Base-by-base conservation (phyloP, 2,329 filamentous ascomycete species). In the Alternaria tenuissima region DNA sequence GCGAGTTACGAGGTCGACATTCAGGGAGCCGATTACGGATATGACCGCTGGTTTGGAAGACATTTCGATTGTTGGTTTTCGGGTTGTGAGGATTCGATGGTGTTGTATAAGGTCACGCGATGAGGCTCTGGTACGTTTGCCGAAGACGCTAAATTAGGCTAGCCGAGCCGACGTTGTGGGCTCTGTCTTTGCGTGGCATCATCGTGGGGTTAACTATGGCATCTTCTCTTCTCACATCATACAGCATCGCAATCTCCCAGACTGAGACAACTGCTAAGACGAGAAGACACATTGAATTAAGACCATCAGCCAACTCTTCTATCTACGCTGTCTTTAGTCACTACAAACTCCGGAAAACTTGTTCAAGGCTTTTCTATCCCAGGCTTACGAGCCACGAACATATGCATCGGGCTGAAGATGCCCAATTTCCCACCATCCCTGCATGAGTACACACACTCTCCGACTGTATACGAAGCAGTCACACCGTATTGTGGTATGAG, bases 1-100 rank as follows among this genome's bases (percentile, higher is more conserved):
- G 71, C 92, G 89, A 41, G 93, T 94, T 64, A 97, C 92, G 65
- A 98, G 89, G 82, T 99, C 94, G 76, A 92, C 92, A 81, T 98
- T 98, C 62, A 99, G 88, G 34, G 94, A 98, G 70, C 94, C 94
- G 68, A 98, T 89, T 64, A 97, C 87, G 64, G 91, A 90, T 77
- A 98, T 95, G 49, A 81, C 75, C 26, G 83, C 78, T 36, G 62
- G 55, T 62, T 73, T 71, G n/a, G 70, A 55, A 58, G 69, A 51
- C 70, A 73, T 75, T 32, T 47, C 63, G 7, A 12, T 6, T 42
- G 22, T 48, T 20, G 7, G 12, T 26, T 7, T 34, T 39, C 26
- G 34, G 44, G 32, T 30, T 34, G 18, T 24, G 36, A n/a, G 30
- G 47, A 46, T 57, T 22, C 24, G 38, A n/a, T 24, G 48, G 43